A percentile compares a stretch with the other conserved stretches of the same genome.
These are phyloP conservation scores for Eleusine coracana DNA, from an alignment of 176 grass and related monocot species.

Conservation along the genomic window DNA sequence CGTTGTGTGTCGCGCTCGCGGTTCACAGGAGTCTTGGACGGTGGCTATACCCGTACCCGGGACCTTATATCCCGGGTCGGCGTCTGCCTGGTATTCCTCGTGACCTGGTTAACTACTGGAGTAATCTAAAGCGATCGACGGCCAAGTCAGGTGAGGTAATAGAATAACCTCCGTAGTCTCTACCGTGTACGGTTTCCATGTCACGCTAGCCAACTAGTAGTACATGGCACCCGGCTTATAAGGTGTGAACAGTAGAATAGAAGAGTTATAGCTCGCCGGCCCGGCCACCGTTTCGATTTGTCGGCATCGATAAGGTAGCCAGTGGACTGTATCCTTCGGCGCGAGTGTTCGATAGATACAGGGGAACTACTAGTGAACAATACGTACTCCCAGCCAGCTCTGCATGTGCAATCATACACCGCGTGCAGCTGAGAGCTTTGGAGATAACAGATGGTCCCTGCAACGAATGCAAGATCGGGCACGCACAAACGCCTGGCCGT, in stretches of 20 bases:
- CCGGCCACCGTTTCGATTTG: neutral
- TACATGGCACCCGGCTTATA: too few relatives aligned
- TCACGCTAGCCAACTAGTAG: neutral
- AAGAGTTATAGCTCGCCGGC: neutral
- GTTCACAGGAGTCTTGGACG: conserved; percentile 28
- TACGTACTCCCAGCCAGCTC: neutral
- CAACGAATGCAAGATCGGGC: neutral
- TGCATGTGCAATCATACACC: conserved; percentile 41
- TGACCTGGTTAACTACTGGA: conserved; percentile 1
- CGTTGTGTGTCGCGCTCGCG: neutral
- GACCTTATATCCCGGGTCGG: conserved; percentile 29
- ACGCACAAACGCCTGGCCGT: neutral
- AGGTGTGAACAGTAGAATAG: neutral
- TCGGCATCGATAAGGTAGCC: neutral
- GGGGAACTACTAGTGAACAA: conserved; percentile 32
- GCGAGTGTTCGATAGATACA: conserved; percentile 41
- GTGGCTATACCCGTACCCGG: neutral
- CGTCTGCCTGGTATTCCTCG: conserved; percentile 9
- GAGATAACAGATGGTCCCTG: conserved; percentile 28
- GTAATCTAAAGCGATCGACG: conserved; percentile 18
- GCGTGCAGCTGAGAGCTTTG: neutral
- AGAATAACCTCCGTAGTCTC: neutral
- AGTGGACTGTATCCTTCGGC: conserved; percentile 18
- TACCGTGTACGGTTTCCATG: neutral
- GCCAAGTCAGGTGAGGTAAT: neutral